Percentiles rank a stretch among this genome's conserved stretches.
These are phyloP conservation scores for Juglanconis sp. DNA, from an alignment of 2,329 filamentous ascomycete genomes.

Conservation along the genomic window DNA sequence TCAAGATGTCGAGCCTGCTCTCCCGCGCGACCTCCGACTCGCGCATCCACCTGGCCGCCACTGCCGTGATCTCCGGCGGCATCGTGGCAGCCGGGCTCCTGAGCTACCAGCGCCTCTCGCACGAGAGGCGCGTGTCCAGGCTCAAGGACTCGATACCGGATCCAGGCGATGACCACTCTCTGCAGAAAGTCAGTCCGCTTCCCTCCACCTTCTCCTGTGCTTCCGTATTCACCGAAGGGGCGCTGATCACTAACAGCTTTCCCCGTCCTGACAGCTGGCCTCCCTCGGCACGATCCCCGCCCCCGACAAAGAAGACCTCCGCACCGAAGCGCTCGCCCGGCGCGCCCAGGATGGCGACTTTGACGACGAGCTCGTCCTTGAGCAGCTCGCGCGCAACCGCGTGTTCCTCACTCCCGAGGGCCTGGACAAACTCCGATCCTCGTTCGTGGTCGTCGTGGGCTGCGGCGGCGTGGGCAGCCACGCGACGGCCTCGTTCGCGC, in stretches of 20 bases:
- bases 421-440: constrained; percentile 70
- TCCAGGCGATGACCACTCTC: constrained; percentile 29
- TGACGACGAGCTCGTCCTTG: constrained; percentile 79
- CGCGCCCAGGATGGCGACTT: constrained; percentile 62
- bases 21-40: constrained; percentile 42
- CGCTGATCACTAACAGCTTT: constrained; percentile 20
- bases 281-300: constrained; percentile 50
- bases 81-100: constrained; percentile 59
- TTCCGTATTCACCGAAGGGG: not conserved
- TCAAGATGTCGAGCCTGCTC: constrained; percentile 41
- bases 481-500: constrained; percentile 77
- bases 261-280: constrained; percentile 47
- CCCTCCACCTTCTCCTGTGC: not conserved
- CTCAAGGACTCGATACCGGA: constrained; percentile 60
- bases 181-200: constrained; percentile 33
- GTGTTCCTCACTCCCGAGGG: constrained; percentile 86
- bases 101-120: constrained; percentile 58
- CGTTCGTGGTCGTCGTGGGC: constrained; percentile 87
- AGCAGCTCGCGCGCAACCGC: constrained; percentile 89
- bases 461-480: constrained; percentile 95
- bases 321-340: constrained; percentile 55
- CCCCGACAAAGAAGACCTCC: constrained; percentile 58
- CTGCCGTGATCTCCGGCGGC: constrained; percentile 63
- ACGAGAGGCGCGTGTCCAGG: constrained; percentile 50
- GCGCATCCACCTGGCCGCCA: constrained; percentile 63